These are phyloP conservation scores for Cinnamomum micranthum DNA, from an alignment of 164 flowering plant genomes.

Conservation along the genomic window DNA sequence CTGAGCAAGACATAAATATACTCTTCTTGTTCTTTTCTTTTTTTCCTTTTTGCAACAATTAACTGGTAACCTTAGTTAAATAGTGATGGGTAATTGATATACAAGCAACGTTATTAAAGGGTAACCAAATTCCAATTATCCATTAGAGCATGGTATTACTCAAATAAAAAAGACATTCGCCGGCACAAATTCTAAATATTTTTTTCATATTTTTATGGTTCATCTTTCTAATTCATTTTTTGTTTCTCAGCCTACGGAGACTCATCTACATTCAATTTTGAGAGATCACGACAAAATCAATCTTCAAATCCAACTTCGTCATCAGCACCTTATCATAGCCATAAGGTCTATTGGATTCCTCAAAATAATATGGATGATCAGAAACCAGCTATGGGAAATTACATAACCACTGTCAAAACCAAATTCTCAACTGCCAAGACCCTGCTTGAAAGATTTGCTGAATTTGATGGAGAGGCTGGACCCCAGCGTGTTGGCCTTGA, in stretches of 20 bases:
- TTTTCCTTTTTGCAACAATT: too few relatives aligned
- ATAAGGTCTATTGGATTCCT: constrained; percentile 39
- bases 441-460: constrained; percentile 33
- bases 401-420: constrained; percentile 6
- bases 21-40: too few relatives aligned
- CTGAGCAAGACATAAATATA: too few relatives aligned
- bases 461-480: constrained; percentile 33
- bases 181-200: too few relatives aligned
- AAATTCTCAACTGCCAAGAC: constrained; percentile 22
- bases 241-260: constrained; percentile 7
- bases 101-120: too few relatives aligned
- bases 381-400: constrained; percentile 12
- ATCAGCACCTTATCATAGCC: constrained; percentile 7
- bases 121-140: too few relatives aligned
- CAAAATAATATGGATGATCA: constrained; percentile 35
- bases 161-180: too few relatives aligned
- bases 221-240: too few relatives aligned
- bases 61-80: too few relatives aligned
- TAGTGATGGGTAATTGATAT: too few relatives aligned
- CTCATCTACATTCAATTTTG: background rate
- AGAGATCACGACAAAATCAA: background rate
- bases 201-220: too few relatives aligned
- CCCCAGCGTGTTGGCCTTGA: constrained; percentile 7
- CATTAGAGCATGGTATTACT: too few relatives aligned
- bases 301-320: constrained; percentile 16